Conservation (phyloP, 495 filamentous ascomycete genomes). For the Annulohypoxylon stygium region DNA sequence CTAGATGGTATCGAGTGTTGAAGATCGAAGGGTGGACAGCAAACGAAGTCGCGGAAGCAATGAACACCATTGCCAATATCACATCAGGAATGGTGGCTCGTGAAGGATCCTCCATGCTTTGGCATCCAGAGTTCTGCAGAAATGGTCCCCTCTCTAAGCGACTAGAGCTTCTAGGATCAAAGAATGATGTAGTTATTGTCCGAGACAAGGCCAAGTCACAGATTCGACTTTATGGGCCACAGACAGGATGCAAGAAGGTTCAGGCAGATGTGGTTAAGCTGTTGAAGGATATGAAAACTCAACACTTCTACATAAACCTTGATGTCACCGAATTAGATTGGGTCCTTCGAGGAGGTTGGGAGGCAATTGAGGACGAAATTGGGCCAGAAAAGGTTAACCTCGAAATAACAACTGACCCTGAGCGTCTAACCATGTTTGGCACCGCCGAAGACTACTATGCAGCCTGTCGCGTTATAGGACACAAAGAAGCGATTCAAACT, state of each 20-base stretch:
- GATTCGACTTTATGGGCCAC: conserved; percentile 49
- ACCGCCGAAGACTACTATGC: conserved; percentile 39
- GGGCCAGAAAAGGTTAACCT: conserved; percentile 50
- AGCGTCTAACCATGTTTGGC: conserved; percentile 51
- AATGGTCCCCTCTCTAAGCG: conserved; percentile 33
- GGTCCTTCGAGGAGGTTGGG: conserved; percentile 58
- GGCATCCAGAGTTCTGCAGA: conserved; percentile 43
- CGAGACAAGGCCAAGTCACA: conserved; percentile 48
- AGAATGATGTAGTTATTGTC: conserved; percentile 50
- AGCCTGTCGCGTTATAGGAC: conserved; percentile 30
- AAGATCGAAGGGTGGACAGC: conserved; percentile 59
- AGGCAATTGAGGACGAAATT: conserved; percentile 49
- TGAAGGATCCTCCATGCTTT: conserved; percentile 41
- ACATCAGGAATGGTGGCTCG: conserved; percentile 39
- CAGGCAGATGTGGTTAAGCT: conserved; percentile 24
- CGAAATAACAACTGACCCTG: conserved; percentile 51
- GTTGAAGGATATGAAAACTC: conserved; percentile 46
- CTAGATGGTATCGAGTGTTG: conserved; percentile 44
- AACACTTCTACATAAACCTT: conserved; percentile 46
- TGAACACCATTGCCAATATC: conserved; percentile 53
- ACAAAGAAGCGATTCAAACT: neutral
- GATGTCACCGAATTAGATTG: conserved; percentile 46
- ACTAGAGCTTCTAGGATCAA: conserved; percentile 38
- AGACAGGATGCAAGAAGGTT: conserved; percentile 25
- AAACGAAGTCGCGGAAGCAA: conserved; percentile 54